Evolutionary conservation across 768 basidiomycete species (phyloP), one percentile per base, ranked within the genome.

Genomic region (Gloeopeniophorella convolvens): DNA sequence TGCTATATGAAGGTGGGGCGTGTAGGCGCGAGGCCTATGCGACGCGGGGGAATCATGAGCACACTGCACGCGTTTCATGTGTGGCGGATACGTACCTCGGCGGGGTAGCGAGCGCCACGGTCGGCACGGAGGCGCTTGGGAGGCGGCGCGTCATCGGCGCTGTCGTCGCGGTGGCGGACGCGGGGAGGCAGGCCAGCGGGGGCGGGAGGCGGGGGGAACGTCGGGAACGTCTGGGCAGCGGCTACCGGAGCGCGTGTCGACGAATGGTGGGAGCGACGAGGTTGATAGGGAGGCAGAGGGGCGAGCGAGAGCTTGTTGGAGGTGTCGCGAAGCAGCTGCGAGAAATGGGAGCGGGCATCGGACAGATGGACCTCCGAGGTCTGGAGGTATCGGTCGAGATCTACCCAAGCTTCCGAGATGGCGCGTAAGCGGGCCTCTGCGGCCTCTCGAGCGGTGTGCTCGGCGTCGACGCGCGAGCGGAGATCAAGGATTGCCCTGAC

Each of bases 131-230:
- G 53, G 27, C 74, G 72, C 62, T 83, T 83, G 26, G 65, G 34
- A 5, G 82, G 80, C 0, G 77, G 79, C 26, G 67, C 48, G 15
- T 68, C 68, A 42, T 75, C 76, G 23, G 72, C 55, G 58, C 72
- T 74, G 41, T 66, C 71, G 0, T 73, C 70, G 49, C 76, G 66
- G 5, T 72, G 75, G 24, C 76, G 63, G 26, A 75, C 68, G 7
- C 73, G 65, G 21, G 65, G 50, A 0, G 67, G 59, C 43, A 66
- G 64, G 16, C 67, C 51, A 44, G 59, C 66, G n/a, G 72, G 67
- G 20, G 65, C 68, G 0, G 76, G 70, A 0, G 73, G 73, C 0
- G 72, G 69, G 4, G 68, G 57, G 6, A 69, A 67, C 48, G 60
- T 72, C 15, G 60, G 60, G 54, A 66, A 58, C 1, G 57, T 46